Evolutionary conservation across 208 protist species (phyloP), one percentile per base, ranked within the genome.

Genomic region (Leishmania lainsoni): DNA sequence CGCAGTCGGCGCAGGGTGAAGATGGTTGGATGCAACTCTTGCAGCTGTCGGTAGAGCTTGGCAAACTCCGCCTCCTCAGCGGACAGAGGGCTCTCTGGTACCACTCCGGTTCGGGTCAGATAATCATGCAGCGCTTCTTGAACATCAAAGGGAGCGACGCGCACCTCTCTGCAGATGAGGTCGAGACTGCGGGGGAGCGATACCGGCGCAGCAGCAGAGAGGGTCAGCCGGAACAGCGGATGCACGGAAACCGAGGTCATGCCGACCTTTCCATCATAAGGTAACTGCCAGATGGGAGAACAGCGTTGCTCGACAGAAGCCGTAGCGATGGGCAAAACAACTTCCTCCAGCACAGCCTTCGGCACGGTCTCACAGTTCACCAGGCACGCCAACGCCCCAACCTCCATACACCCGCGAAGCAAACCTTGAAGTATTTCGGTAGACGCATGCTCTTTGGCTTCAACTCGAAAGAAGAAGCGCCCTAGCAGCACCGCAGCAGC

Each of bases 351-450:
- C 39, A 81, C 72, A 16, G 45, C 16, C 17, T 58, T 77, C 22
- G 86, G 72, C 17, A 93, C 42, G 8, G 78, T 59, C 35, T 96
- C 89, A 76, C 88, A 89, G 56, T 94, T 87, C 32, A 87, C 72
- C 51, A 98, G 68, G 66, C 90, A 95, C 35, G 95, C 84, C 49
- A 94, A 73, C 49, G 87, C 87, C 22, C 94, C 94, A 10, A 90
- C 74, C 75, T 87, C 86, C 35, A 96, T 80, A 49, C 88, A 87
- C 26, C 92, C 94, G 42, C 90, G 89, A 65, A 98, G 78, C 75
- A 90, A 73, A 5, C 83, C 81, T 12, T 77, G 68, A 35, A 95
- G 65, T 1, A 81, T 82, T 52, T 89, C 86, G 22, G 88, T 74
- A 3, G 88, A 59, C 16, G 91, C 83, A 49, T 78, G 61, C 20